phyloP scores from a whole-genome alignment of 2,329 filamentous ascomycete species.

The Sporothrix phasma region DNA sequence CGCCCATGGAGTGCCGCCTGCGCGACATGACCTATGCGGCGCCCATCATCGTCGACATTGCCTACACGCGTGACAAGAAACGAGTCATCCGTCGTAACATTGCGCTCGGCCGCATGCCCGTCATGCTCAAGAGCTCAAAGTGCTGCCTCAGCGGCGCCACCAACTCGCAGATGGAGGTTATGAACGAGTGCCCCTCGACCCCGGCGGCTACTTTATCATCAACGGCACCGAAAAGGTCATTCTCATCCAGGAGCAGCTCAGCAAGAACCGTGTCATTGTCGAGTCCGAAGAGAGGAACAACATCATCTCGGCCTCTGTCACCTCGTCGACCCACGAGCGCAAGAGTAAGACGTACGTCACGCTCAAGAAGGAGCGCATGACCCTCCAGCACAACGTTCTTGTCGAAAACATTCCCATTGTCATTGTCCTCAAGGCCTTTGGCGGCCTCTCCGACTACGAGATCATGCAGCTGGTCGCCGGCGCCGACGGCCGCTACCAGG shows the following conservation, averaged over 20 bases:
- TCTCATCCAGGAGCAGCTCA: slow-evolving; percentile 93
- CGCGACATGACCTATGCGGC: slow-evolving; percentile 98
- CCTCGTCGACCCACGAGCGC: slow-evolving; percentile 92
- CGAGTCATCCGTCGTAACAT: slow-evolving; percentile 66
- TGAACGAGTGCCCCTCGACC: slow-evolving; percentile 96
- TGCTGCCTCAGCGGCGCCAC: slow-evolving; percentile 77
- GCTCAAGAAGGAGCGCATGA: slow-evolving; percentile 85
- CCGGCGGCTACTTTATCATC: slow-evolving; percentile 95
- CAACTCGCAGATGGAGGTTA: slow-evolving; percentile 76
- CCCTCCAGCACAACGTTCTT: slow-evolving; percentile 84
- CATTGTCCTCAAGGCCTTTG: slow-evolving; percentile 84
- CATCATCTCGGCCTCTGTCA: slow-evolving; percentile 90
- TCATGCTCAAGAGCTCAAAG: slow-evolving; percentile 94
- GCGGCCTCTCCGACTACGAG: slow-evolving; percentile 87
- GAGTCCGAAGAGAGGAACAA: slow-evolving; percentile 88
- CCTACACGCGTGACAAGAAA: slow-evolving; percentile 74
- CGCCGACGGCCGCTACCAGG: slow-evolving; percentile 78
- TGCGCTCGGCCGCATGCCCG: slow-evolving; percentile 79
- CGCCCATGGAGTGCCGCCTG: slow-evolving; percentile 90
- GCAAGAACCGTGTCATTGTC: slow-evolving; percentile 98
- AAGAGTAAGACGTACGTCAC: slow-evolving; percentile 97
- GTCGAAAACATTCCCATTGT: slow-evolving; percentile 92
- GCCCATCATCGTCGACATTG: slow-evolving; percentile 85
- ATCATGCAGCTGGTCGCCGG: slow-evolving; percentile 87
- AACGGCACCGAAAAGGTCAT: slow-evolving; percentile 98